A percentile compares a stretch with the other conserved stretches of the same genome.
phyloP scores from a whole-genome alignment of 164 flowering plant genomes.

The grape (Vitis vinifera) region ASM3070453v1 NC_081809.1:22097501-22098000 shows the following conservation, averaged over 20 bases:
- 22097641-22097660: constrained; percentile 75
- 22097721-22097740: constrained; percentile 78
- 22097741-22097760: constrained; percentile 74
- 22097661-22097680: constrained; percentile 96
- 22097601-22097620: constrained; percentile 95
- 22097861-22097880: no score
- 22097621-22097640: constrained; percentile 84
- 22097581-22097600: constrained; percentile 87
- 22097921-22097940: no score
- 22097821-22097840: no score
- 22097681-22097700: constrained; percentile 95
- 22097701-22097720: constrained; percentile 91
- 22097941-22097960: no score
- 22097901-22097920: no score
- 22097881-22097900: no score
- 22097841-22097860: no score
- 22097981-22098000: no score
- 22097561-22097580: constrained; percentile 82
- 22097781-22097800: no score
- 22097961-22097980: no score
- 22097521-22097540: constrained; percentile 94
- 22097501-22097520: constrained; percentile 89
- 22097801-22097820: no score
- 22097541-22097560: constrained; percentile 90
- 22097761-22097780: constrained; percentile 49